phyloP scores from a whole-genome alignment of 2,329 filamentous ascomycete genomes.

The Alternaria hordeiaustralica region DNA sequence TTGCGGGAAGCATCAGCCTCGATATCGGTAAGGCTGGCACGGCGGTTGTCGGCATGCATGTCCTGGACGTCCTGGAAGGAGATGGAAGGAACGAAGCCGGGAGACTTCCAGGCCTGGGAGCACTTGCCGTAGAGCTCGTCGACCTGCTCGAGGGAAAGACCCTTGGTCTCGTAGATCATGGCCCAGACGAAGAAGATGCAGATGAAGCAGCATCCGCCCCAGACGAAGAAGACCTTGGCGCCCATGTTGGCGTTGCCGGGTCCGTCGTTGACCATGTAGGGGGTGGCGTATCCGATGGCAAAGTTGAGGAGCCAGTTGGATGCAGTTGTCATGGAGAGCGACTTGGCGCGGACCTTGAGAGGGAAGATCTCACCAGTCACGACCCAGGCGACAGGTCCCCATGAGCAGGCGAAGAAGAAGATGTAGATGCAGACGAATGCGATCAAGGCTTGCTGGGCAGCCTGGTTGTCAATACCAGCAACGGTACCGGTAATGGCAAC shows the following conservation, averaged over 20 bases:
- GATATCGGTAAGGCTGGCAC: conserved; percentile 41
- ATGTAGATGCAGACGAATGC: conserved; percentile 70
- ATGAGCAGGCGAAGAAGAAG: conserved; percentile 80
- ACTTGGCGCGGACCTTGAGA: conserved; percentile 57
- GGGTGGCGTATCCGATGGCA: conserved; percentile 63
- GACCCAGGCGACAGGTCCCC: conserved; percentile 78
- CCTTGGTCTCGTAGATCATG: conserved; percentile 80
- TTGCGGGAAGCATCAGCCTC: conserved; percentile 42
- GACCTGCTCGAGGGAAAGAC: conserved; percentile 78
- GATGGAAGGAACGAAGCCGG: conserved; percentile 65
- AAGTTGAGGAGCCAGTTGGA: conserved; percentile 62
- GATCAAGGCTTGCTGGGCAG: conserved; percentile 50
- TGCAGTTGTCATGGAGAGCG: conserved; percentile 60
- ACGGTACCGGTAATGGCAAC: conserved; percentile 52
- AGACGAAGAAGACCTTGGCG: conserved; percentile 63
- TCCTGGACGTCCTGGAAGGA: conserved; percentile 49
- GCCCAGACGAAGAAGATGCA: conserved; percentile 72
- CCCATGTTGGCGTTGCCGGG: conserved; percentile 70
- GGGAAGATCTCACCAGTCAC: conserved; percentile 53
- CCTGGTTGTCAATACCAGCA: conserved; percentile 41
- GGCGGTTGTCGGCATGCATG: conserved; percentile 29
- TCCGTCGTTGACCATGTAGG: conserved; percentile 69
- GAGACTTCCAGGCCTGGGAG: conserved; percentile 73
- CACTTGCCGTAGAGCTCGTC: conserved; percentile 80
- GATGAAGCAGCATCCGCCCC: conserved; percentile 61